Conservation (phyloP, 2,329 filamentous ascomycete species). For the Pseudomassariella vexata region DNA sequence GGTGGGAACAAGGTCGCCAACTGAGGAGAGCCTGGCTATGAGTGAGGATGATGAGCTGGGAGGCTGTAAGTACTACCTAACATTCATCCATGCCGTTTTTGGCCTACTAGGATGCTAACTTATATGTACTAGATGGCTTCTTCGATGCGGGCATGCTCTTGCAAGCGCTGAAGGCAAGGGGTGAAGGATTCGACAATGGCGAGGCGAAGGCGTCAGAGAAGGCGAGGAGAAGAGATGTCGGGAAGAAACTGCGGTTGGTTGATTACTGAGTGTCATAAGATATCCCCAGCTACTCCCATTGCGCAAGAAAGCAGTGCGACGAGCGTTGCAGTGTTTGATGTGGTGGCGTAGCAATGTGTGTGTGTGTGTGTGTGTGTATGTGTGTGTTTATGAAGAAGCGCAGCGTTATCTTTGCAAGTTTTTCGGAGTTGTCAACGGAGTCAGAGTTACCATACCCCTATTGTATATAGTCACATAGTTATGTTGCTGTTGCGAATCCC, state of each 20-base stretch:
- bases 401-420: no score
- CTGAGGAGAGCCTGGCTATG: conserved; percentile 63
- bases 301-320: no score
- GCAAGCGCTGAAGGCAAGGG: conserved; percentile 74
- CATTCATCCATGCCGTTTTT: conserved; percentile 7
- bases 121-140: conserved; percentile 76
- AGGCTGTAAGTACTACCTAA: conserved; percentile 77
- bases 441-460: no score
- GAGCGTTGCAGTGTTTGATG: no score
- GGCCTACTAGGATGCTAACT: conserved; percentile 12
- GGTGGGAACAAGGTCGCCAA: conserved; percentile 51
- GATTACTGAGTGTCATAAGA: conserved; percentile 49
- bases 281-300: no score
- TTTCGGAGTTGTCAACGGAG: no score
- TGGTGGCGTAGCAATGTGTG: no score
- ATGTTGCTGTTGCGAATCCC: no score
- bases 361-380: no score
- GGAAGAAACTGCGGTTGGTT: conserved; percentile 65
- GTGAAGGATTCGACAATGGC: conserved; percentile 43
- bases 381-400: no score
- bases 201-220: conserved; percentile 53
- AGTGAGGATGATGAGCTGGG: conserved; percentile 88
- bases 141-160: conserved; percentile 95
- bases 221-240: conserved; percentile 61
- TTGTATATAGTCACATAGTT: no score